These are phyloP conservation scores for Leishmania aethiopica DNA, from an alignment of 208 protist genomes.

Conservation along the genomic window DNA sequence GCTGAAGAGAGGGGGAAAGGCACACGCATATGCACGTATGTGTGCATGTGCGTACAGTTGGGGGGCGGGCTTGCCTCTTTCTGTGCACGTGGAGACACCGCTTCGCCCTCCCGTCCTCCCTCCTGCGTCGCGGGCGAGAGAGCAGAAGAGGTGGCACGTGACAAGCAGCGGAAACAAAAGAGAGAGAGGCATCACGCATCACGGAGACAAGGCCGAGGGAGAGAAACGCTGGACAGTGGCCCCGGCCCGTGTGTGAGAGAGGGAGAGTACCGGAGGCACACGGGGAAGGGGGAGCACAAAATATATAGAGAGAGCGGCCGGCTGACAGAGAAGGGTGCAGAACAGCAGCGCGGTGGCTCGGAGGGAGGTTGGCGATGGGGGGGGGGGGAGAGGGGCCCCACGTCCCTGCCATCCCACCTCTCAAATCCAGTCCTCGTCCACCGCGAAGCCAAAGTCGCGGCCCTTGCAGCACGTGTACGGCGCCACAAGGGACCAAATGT, in stretches of 20 bases:
- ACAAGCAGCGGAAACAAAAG: background rate
- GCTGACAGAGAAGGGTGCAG: background rate
- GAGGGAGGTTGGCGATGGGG: background rate
- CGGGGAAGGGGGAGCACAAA: background rate
- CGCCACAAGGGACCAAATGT: slow-evolving; percentile 93
- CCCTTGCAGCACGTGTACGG: slow-evolving; percentile 91
- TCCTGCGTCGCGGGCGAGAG: background rate
- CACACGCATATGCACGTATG: background rate
- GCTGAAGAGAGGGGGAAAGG: background rate
- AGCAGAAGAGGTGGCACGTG: background rate
- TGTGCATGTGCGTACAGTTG: background rate
- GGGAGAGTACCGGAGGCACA: background rate
- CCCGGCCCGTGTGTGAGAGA: background rate
- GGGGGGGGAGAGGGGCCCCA: background rate
- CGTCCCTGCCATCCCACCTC: background rate
- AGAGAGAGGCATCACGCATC: background rate
- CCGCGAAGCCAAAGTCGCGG: slow-evolving; percentile 82
- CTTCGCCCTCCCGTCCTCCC: background rate
- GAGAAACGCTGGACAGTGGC: background rate
- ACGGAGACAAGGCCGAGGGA: background rate
- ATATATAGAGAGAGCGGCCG: background rate
- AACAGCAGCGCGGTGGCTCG: background rate
- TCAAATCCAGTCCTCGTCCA: slow-evolving; percentile 65
- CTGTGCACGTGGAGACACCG: background rate
- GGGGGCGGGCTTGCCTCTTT: background rate